Conservation (phyloP, 2,329 filamentous ascomycete species). For the Botrytis squamosa region DNA sequence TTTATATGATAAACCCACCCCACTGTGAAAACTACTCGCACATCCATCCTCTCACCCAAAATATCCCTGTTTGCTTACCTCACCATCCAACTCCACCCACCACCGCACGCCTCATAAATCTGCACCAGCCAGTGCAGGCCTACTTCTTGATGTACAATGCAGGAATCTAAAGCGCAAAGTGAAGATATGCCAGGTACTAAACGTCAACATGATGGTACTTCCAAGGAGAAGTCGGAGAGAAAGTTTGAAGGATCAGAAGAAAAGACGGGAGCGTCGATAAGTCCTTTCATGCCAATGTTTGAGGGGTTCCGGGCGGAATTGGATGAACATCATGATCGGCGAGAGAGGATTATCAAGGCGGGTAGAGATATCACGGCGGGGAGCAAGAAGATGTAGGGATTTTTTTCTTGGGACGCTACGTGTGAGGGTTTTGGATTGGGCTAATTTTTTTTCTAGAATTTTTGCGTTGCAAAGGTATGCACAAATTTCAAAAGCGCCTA, state of each 20-base stretch:
- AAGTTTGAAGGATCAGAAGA: conserved; percentile 46
- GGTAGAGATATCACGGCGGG: conserved; percentile 89
- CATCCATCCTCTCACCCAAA: too few species aligned
- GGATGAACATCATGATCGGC: conserved; percentile 90
- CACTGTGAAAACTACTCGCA: not conserved
- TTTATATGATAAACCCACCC: not conserved
- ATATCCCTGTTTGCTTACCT: conserved; percentile 7
- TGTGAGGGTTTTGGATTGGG: not conserved
- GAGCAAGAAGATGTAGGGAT: conserved; percentile 89
- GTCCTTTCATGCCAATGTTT: conserved; percentile 71
- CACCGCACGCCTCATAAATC: conserved; percentile 12
- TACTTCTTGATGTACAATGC: conserved; percentile 1
- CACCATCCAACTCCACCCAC: conserved; percentile 7
- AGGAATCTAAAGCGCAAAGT: not conserved
- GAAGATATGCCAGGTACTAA: conserved; percentile 20
- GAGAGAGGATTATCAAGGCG: conserved; percentile 85
- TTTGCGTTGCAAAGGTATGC: conserved; percentile 76
- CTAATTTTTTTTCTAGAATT: conserved; percentile 54
- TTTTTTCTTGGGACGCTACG: not conserved
- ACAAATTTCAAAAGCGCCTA: conserved; percentile 25
- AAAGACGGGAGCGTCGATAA: conserved; percentile 29
- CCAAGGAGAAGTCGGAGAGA: conserved; percentile 9
- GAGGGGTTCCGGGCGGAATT: conserved; percentile 81
- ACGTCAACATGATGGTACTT: conserved; percentile 22
- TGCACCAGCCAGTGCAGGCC: not conserved